Percentiles rank a stretch among this genome's conserved stretches.
phyloP scores from a whole-genome alignment of 2,329 filamentous ascomycete species.

The Dactylellina sp. region DNA sequence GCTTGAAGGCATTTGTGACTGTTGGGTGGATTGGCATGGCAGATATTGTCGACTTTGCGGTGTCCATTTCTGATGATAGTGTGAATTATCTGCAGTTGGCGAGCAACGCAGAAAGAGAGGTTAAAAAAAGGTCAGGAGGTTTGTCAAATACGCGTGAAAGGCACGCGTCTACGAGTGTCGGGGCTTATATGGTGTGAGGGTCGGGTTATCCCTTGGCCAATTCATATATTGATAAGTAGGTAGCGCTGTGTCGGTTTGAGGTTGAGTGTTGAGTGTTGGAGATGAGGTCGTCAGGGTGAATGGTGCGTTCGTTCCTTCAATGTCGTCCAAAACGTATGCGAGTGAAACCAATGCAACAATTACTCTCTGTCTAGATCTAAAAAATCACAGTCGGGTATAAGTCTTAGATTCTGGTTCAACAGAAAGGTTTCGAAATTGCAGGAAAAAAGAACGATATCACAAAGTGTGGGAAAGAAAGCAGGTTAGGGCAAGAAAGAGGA shows the following conservation, averaged over 20 bases:
- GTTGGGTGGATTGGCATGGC: constrained; percentile 55
- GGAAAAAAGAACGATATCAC: constrained; percentile 28
- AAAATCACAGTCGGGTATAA: constrained; percentile 39
- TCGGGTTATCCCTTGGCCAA: constrained; percentile 27
- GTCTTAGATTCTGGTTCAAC: constrained; percentile 27
- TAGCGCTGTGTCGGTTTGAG: not conserved
- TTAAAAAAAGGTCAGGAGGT: not conserved
- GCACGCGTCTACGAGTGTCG: constrained; percentile 54
- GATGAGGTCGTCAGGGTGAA: constrained; percentile 29
- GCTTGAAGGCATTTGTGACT: constrained; percentile 55
- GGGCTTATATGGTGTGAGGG: constrained; percentile 29
- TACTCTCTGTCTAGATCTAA: constrained; percentile 23
- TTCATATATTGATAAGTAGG: constrained; percentile 29
- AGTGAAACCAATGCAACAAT: constrained; percentile 48
- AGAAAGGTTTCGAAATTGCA: constrained; percentile 34
- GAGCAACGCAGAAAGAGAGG: constrained; percentile 16
- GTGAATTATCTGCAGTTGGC: constrained; percentile 6
- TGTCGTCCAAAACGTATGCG: constrained; percentile 23
- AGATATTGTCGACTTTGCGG: constrained; percentile 41
- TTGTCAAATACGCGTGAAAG: constrained; percentile 39
- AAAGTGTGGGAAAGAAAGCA: not conserved
- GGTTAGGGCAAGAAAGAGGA: not conserved
- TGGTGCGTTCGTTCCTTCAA: constrained; percentile 17
- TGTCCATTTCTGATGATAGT: constrained; percentile 32
- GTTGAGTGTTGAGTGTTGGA: constrained; percentile 32